Conservation (phyloP, 1,139 yeast species). For the Candida dubliniensis region DNA sequence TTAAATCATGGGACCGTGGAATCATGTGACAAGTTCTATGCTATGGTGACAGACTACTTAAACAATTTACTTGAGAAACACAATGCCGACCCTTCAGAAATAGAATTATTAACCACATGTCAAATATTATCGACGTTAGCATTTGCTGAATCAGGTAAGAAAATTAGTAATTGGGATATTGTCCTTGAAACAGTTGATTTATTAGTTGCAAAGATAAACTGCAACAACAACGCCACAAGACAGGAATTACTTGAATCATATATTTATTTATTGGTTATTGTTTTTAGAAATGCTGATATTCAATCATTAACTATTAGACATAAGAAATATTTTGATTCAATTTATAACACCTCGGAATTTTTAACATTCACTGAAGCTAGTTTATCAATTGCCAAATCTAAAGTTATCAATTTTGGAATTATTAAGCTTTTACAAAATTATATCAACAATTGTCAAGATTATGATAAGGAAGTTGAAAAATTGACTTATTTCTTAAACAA, state of each 20-base stretch:
- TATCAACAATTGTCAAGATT: constrained; percentile 31
- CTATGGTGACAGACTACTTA: constrained; percentile 30
- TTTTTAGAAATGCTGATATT: constrained; percentile 63
- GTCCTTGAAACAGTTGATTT: constrained; percentile 18
- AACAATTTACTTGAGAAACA: constrained; percentile 13
- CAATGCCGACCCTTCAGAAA: constrained; percentile 9
- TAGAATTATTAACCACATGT: constrained; percentile 19
- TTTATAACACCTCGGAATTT: constrained; percentile 38
- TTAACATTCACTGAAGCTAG: constrained; percentile 52
- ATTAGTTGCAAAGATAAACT: constrained; percentile 14
- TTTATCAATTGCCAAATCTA: constrained; percentile 43
- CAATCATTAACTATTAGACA: constrained; percentile 50
- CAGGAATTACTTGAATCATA: constrained; percentile 29
- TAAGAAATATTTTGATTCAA: constrained; percentile 38
- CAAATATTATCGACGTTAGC: constrained; percentile 44
- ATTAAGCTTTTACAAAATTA: constrained; percentile 49
- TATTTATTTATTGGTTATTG: constrained; percentile 43
- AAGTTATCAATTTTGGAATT: constrained; percentile 48
- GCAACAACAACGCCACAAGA: not conserved
- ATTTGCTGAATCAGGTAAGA: constrained; percentile 71
- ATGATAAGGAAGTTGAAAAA: constrained; percentile 19
- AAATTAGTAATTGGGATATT: constrained; percentile 48
- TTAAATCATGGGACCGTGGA: constrained; percentile 62
- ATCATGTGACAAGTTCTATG: constrained; percentile 50
- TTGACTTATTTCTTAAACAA: constrained; percentile 47